Percentiles rank a stretch among this genome's conserved stretches.
Conservation (phyloP, 2,329 filamentous ascomycete species). For the Colletotrichum coccodes region DNA sequence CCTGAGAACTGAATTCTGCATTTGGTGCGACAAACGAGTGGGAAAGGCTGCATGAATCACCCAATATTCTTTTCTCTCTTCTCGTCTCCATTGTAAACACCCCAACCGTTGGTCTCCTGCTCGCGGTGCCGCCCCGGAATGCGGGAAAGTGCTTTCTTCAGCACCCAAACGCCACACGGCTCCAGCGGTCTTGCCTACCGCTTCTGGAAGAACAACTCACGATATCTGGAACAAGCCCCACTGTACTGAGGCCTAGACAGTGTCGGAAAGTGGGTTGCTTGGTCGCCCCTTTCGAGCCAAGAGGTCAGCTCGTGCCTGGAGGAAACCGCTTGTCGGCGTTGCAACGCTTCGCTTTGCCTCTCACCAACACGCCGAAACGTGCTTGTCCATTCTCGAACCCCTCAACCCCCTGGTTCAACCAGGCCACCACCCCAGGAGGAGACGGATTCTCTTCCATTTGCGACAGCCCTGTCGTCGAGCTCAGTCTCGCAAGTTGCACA, state of each 20-base stretch:
- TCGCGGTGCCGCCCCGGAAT: conserved; percentile 7
- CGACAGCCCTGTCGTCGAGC: background rate
- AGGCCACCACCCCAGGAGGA: background rate
- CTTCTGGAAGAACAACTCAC: conserved; percentile 24
- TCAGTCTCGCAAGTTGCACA: background rate
- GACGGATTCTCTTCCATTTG: background rate
- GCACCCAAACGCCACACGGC: conserved; percentile 13
- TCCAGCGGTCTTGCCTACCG: conserved; percentile 22
- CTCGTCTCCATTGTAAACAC: background rate
- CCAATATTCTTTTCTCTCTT: background rate
- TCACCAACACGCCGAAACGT: conserved; percentile 24
- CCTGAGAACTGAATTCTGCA: background rate
- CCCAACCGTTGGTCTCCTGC: background rate
- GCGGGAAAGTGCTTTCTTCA: conserved; percentile 20
- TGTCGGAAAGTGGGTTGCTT: background rate
- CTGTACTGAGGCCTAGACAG: background rate
- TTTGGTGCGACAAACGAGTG: background rate
- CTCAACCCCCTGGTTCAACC: background rate
- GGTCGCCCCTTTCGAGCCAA: conserved; percentile 6
- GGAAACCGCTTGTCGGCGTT: conserved; percentile 1
- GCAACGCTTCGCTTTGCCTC: conserved; percentile 10
- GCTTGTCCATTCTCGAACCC: conserved; percentile 1
- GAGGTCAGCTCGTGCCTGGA: background rate
- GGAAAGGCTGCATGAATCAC: conserved; percentile 14
- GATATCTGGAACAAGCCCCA: conserved; percentile 24